Evolutionary conservation across 805 yeast species (phyloP), one percentile per base, ranked within the genome.

Genomic region (Starmera pachycereana): DNA sequence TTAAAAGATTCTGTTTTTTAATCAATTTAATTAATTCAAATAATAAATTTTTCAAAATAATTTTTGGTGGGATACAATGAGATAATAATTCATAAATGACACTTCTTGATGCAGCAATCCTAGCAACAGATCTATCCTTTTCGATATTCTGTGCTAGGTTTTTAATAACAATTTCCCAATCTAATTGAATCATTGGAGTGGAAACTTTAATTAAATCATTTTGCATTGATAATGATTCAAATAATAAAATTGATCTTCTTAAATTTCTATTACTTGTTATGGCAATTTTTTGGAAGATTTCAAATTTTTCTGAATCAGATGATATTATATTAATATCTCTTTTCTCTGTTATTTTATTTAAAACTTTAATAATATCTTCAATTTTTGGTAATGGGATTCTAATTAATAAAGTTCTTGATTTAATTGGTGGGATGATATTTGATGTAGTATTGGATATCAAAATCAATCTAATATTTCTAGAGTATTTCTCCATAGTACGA

Each of bases 401-500:
- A n/a, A 92, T 72, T 43, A 90, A 68, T 39, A 92, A 63, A 8
- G 97, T 88, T 63, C 99, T 81, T 19, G 97, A 89, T 53, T 85
- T 82, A 46, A 92, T 92, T 10, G 99, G 99, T 3, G 87, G 80
- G 44, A 92, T 90, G 43, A 92, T 89, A 47, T 84, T 85, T 18
- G 96, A 85, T 22, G 95, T 85, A 3, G 96, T 76, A 56, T 87
- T 90, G 50, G 96, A 85, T 16, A 92, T 71, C 65, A 92, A 65
- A 30, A 92, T 74, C 46, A 92, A 66, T 44, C 99, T 74, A 49
- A 92, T 77, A 54, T 87, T 89, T 19, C 81, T 72, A 2, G 97
- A 85, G 60, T 87, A 89, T 57, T 87, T 89, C 57, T 89, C 97
- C 96, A 89, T 89, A 1, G 96, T 89, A 61, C 97, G 74, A 71